Base-by-base conservation (phyloP, 1,284 basidiomycete species). In the Meripilus lineatus region DNA sequence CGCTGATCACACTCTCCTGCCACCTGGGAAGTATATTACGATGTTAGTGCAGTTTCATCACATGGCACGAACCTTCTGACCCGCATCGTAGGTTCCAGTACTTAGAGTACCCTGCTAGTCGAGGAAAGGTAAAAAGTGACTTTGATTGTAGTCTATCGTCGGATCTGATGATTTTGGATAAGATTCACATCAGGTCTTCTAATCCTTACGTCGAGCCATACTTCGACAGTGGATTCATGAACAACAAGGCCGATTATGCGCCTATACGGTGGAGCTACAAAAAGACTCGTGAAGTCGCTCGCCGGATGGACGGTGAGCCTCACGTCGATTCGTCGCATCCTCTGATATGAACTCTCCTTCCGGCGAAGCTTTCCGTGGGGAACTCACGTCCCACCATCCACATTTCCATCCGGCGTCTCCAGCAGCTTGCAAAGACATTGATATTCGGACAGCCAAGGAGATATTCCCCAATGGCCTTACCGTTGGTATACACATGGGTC, bases 201-300 rank as follows among this genome's bases (percentile, higher is more conserved):
- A 79, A 71, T 63, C 81, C 82, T 3, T 84, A 84, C 64, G 65
- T 66, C 53, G 76, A 77, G 49, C 81, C 83, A 3, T 69, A 64
- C 64, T 84, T 83, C 57, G 81, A 85, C 64, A 77, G 73, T 49
- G 82, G 82, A 20, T 84, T 84, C 74, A 78, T 85, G 79, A 84
- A 83, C 68, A 63, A 84, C 67, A 81, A 82, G 68, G 81, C 80
- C 20, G 82, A 84, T 65, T 81, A 82, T 54, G 81, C 80, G n/a
- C 82, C 82, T 11, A 80, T 84, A 52, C 76, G 81, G 38, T 84
- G 82, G 82, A 77, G 77, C 55, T 84, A 84, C 68, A 84, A 84
- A 74, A 78, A 77, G 69, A 81, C 79, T 35, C 77, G 82, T 54
- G 81, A 84, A 54, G 64, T 84, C 15, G 81, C 80, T n/a, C 70